Evolutionary conservation across 768 basidiomycete genomes (phyloP), one percentile per base, ranked within the genome.

Genomic region (Psilocybe azurescens): DNA sequence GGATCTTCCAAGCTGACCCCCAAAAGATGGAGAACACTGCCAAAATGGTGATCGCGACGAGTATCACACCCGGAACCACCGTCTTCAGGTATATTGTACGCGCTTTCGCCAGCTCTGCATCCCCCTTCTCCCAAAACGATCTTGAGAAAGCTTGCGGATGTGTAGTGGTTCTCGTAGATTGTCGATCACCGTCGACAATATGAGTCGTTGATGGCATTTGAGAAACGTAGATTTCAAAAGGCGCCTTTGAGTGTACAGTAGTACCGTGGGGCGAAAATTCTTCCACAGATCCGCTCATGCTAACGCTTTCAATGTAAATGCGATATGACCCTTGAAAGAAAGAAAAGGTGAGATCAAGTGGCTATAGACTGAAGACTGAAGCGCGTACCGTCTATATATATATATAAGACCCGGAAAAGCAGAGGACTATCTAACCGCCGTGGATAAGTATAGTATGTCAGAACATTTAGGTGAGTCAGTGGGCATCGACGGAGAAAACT

Each of bases 11-110:
- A 3, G 85, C 70, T 16, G 84, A 67, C 2, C 77, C 78, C 86
- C 86, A 89, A 69, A 83, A 88, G 49, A 89, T 86, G 2, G 85
- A 70, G 60, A 88, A 73, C 7, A 87, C 72, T 0, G 70, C 72
- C 62, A 85, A 78, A 39, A 88, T 81, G 20, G 79, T 70, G 38
- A 85, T 44, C 10, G 75, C 69, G 6, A 86, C 67, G 30, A 81
- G 52, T 7, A 76, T 56, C 1, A 75, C 66, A 9, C 78, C 79
- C 3, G 65, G 61, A 10, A 78, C 13, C 39, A 84, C 70, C 2
- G 77, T 75, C 61, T 77, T 81, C 58, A 87, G 59, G 74, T 86
- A 88, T n/a, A 65, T 57, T 29, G 62, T 70, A 32, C 86, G 78
- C 20, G 73, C 73, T 0, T 64, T 59, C 0, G 66, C 57, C 30